Percentiles rank a stretch among this genome's conserved stretches.
phyloP scores from a whole-genome alignment of 73 alveolate species.

The Stentor coeruleus region DNA sequence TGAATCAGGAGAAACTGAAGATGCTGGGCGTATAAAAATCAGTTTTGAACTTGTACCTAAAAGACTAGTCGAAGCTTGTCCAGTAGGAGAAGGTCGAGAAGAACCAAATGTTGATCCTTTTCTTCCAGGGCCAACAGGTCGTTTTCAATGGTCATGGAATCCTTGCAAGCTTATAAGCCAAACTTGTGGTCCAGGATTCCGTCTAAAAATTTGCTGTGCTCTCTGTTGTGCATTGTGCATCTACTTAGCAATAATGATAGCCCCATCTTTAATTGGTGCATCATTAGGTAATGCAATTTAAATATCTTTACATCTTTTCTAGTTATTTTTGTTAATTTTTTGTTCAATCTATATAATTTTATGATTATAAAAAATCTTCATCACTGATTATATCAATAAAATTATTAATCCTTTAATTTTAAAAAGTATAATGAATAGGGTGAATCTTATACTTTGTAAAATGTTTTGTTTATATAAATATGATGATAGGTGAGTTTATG shows the following conservation, averaged over 20 bases:
- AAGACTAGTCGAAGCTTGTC: slow-evolving; percentile 60
- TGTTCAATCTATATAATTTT: too few species aligned
- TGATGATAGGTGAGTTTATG: too few species aligned
- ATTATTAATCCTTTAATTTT: too few species aligned
- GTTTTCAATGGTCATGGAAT: slow-evolving; percentile 87
- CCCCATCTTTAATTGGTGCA: slow-evolving; percentile 39
- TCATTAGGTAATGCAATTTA: too few species aligned
- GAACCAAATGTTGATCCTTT: slow-evolving; percentile 96
- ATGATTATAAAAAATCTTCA: too few species aligned
- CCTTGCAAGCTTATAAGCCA: slow-evolving; percentile 87
- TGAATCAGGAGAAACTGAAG: slow-evolving; percentile 48
- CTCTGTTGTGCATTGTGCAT: slow-evolving; percentile 59
- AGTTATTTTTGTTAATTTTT: too few species aligned
- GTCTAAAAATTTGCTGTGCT: slow-evolving; percentile 71
- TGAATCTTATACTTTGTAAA: too few species aligned
- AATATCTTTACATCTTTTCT: too few species aligned
- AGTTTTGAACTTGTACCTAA: slow-evolving; percentile 83
- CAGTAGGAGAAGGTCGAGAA: slow-evolving; percentile 93
- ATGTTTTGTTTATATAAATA: too few species aligned
- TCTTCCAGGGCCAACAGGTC: slow-evolving; percentile 95
- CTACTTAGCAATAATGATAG: slow-evolving; percentile 14
- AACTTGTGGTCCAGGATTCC: slow-evolving; percentile 81
- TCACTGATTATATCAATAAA: too few species aligned
- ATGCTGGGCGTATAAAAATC: slow-evolving; percentile 78
- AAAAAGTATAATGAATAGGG: too few species aligned